Evolutionary conservation across 2,329 filamentous ascomycete species (phyloP).

Genomic region (Penicillium fuscoglaucum): DNA sequence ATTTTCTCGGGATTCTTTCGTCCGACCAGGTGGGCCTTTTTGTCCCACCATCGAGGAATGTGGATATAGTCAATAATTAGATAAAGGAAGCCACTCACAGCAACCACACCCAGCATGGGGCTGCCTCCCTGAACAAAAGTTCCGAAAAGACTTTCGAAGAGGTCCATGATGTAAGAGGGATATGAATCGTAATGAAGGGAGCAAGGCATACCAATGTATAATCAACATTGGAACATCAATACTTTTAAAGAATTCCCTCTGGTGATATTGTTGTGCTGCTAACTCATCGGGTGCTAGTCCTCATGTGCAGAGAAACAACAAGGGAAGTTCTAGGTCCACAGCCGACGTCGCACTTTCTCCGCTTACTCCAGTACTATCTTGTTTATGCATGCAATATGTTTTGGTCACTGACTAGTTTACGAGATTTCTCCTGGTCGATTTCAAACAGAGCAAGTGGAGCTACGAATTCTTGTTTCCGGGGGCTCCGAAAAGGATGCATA

Average conservation of each 20-base stretch:
- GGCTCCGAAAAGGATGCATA: background rate
- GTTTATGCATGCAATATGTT: background rate
- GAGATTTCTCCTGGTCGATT: background rate
- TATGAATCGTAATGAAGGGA: background rate
- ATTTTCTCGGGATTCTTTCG: background rate
- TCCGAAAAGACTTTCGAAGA: background rate
- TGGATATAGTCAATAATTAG: background rate
- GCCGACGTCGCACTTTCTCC: background rate
- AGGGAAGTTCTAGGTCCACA: background rate
- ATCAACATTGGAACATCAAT: background rate
- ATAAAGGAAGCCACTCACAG: background rate
- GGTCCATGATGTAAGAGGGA: background rate
- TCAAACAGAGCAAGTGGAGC: background rate
- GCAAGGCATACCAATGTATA: background rate
- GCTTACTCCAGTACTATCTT: background rate
- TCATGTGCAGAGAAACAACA: background rate
- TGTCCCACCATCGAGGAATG: background rate
- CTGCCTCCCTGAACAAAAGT: background rate
- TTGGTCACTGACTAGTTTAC: background rate
- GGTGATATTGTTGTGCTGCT: background rate
- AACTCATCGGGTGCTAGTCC: background rate
- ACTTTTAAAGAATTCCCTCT: background rate
- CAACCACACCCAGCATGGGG: background rate
- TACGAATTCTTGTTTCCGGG: background rate
- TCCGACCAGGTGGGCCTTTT: background rate